Conservation (phyloP, 331 rosid genomes). For the Pyrus hybrid region DNA sequence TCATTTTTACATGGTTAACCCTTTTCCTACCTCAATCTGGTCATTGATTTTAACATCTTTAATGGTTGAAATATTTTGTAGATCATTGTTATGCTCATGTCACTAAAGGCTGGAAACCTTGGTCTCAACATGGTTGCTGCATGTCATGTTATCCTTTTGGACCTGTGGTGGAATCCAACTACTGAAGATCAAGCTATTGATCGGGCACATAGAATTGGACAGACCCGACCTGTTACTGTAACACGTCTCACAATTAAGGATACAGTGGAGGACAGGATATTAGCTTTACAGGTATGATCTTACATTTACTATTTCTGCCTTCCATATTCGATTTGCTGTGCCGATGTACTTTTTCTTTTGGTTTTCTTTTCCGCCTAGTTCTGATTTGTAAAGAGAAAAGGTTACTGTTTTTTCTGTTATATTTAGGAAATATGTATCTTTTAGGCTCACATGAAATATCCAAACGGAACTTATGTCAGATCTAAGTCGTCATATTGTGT, state of each 20-base stretch:
- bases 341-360: not conserved
- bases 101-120: conserved; percentile 95
- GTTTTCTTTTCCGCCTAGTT: conserved; percentile 7
- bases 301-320: not conserved
- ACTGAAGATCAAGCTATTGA: conserved; percentile 99
- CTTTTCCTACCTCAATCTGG: conserved; percentile 12
- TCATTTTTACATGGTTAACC: not conserved
- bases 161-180: conserved; percentile 99
- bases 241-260: conserved; percentile 80
- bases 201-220: conserved; percentile 98
- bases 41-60: conserved; percentile 19
- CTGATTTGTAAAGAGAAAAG: not conserved
- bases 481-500: not conserved
- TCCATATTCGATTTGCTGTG: not conserved
- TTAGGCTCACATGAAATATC: not conserved
- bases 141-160: conserved; percentile 91
- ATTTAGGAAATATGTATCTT: not conserved
- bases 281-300: conserved; percentile 84
- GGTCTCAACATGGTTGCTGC: conserved; percentile 99
- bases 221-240: conserved; percentile 97
- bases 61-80: conserved; percentile 26
- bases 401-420: not conserved
- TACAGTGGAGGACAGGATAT: conserved; percentile 93
- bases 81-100: conserved; percentile 94
- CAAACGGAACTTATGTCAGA: not conserved